These are phyloP conservation scores for Candida incommunis DNA, from an alignment of 805 yeast species.

Conservation along the genomic window DNA sequence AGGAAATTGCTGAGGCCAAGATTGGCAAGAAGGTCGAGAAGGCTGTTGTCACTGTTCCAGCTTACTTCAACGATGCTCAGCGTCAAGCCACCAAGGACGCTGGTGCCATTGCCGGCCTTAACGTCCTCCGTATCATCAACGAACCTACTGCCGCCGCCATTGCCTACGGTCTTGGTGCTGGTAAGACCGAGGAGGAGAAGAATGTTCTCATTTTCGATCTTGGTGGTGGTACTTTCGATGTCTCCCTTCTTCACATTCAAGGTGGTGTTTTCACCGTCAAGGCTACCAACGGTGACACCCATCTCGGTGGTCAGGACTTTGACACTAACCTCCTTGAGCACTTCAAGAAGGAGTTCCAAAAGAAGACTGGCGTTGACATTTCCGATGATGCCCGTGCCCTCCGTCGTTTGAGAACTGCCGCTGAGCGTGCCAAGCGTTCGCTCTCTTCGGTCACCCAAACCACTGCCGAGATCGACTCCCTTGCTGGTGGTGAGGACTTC, in stretches of 20 bases:
- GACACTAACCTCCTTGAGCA: conserved; percentile 90
- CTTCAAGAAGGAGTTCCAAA: conserved; percentile 89
- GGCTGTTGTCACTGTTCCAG: conserved; percentile 81
- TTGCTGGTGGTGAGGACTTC: conserved; percentile 93
- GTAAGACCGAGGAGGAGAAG: conserved; percentile 67
- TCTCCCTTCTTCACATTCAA: conserved; percentile 76
- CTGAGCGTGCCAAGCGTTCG: conserved; percentile 98
- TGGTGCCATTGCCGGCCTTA: conserved; percentile 74
- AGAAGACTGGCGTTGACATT: conserved; percentile 87
- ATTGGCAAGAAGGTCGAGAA: conserved; percentile 67
- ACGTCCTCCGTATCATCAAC: conserved; percentile 73
- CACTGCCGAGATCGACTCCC: conserved; percentile 90
- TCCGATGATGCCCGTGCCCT: conserved; percentile 87
- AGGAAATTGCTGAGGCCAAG: conserved; percentile 72
- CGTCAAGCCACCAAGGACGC: conserved; percentile 88
- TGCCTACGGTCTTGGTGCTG: conserved; percentile 93
- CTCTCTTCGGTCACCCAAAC: conserved; percentile 93
- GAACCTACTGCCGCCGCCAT: conserved; percentile 96
- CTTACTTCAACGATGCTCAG: conserved; percentile 79
- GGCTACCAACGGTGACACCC: conserved; percentile 99
- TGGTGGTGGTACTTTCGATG: conserved; percentile 99
- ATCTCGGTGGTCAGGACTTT: conserved; percentile 99
- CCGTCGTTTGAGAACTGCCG: conserved; percentile 96
- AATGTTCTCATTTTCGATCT: conserved; percentile 84
- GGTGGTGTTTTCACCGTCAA: conserved; percentile 95